These are phyloP conservation scores for Aethionema arabicum DNA, from an alignment of 345 rosid species.

Conservation along the genomic window DNA sequence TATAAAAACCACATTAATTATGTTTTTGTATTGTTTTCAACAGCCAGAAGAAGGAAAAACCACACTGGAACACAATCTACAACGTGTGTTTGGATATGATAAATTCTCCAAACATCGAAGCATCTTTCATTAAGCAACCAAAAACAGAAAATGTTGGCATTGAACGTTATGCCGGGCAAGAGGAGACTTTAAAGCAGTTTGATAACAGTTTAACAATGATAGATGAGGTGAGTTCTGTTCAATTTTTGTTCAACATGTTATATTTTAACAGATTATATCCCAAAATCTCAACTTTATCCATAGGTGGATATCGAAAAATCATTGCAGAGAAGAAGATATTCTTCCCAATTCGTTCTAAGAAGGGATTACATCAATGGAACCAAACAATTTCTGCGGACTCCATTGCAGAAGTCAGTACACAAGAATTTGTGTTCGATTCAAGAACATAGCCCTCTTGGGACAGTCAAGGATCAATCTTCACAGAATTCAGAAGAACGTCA, in stretches of 20 bases:
- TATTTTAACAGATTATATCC: conserved; percentile 4
- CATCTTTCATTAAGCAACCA: conserved; percentile 32
- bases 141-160: conserved; percentile 29
- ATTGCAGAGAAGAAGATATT: conserved; percentile 51
- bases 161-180: conserved; percentile 36
- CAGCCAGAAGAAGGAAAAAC: conserved; percentile 43
- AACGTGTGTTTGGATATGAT: conserved; percentile 61
- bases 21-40: conserved; percentile 24
- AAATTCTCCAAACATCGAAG: conserved; percentile 54
- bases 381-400: conserved; percentile 44
- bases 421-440: conserved; percentile 28
- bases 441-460: conserved; percentile 30
- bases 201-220: conserved; percentile 52
- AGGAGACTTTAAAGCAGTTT: conserved; percentile 51
- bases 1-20: conserved; percentile 25
- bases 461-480: conserved; percentile 36
- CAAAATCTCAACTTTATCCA: conserved; percentile 14
- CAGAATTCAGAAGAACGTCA: conserved; percentile 24
- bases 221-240: conserved; percentile 44
- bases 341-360: conserved; percentile 52
- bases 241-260: neutral
- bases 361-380: conserved; percentile 46
- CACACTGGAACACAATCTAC: conserved; percentile 62
- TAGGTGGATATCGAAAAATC: conserved; percentile 46
- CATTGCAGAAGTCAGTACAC: conserved; percentile 33